A percentile compares a stretch with the other conserved stretches of the same genome.
phyloP scores from a whole-genome alignment of 306 rosid species.

The Alnus rubra region DNA sequence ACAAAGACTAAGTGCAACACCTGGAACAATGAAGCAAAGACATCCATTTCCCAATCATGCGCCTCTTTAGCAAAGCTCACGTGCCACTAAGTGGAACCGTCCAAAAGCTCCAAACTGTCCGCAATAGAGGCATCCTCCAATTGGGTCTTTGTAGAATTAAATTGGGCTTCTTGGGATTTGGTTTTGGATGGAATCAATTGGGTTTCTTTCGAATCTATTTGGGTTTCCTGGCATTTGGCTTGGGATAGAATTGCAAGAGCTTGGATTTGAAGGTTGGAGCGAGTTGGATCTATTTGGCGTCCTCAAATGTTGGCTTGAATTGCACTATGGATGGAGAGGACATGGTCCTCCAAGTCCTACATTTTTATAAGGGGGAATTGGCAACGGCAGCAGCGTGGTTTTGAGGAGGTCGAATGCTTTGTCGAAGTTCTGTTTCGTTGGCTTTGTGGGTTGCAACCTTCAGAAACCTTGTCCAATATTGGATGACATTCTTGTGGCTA shows the following conservation, averaged over 20 bases:
- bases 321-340: constrained; percentile 28
- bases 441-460: neutral
- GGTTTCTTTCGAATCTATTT: neutral
- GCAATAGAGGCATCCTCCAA: too few relatives aligned
- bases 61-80: too few relatives aligned
- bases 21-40: too few relatives aligned
- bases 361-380: constrained; percentile 46
- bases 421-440: constrained; percentile 14
- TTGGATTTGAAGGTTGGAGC: neutral
- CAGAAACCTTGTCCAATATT: constrained; percentile 10
- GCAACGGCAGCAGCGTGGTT: constrained; percentile 44
- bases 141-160: neutral
- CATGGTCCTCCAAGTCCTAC: constrained; percentile 45
- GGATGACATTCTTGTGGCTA: constrained; percentile 15
- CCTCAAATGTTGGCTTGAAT: neutral
- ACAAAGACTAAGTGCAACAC: too few relatives aligned
- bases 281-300: neutral
- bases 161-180: neutral
- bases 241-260: neutral
- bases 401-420: constrained; percentile 44
- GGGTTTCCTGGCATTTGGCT: neutral
- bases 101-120: too few relatives aligned
- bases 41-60: too few relatives aligned
- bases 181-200: neutral
- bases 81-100: too few relatives aligned